A percentile compares a stretch with the other conserved stretches of the same genome.
phyloP scores from a whole-genome alignment of 331 rosid genomes.

The Cydonia oblonga region DNA sequence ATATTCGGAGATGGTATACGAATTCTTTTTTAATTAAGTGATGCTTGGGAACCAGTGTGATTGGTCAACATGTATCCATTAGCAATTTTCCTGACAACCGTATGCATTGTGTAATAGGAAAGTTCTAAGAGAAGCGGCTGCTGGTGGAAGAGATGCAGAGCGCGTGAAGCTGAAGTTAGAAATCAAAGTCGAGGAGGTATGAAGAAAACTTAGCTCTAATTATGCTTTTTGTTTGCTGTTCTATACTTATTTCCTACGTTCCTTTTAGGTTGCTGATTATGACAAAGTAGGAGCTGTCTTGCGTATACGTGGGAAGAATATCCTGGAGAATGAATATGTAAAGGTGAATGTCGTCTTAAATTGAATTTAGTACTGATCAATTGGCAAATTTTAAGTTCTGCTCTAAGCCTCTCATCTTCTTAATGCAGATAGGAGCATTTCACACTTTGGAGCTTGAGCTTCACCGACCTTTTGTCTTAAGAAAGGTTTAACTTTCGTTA shows the following conservation, averaged over 20 bases:
- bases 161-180: slow-evolving; percentile 80
- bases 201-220: not conserved
- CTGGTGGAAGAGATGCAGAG: slow-evolving; percentile 85
- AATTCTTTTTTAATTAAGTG: not conserved
- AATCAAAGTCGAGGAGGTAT: slow-evolving; percentile 78
- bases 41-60: not conserved
- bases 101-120: slow-evolving; percentile 37
- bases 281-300: slow-evolving; percentile 71
- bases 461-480: slow-evolving; percentile 82
- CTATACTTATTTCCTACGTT: not conserved
- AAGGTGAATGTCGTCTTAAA: slow-evolving; percentile 41
- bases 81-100: not conserved
- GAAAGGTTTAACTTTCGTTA: slow-evolving; percentile 40
- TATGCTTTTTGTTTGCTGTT: not conserved
- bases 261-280: slow-evolving; percentile 68
- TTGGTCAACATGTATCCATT: not conserved
- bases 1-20: not conserved
- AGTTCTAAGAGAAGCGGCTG: slow-evolving; percentile 67
- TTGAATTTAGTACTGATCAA: not conserved
- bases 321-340: slow-evolving; percentile 71
- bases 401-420: slow-evolving; percentile 10
- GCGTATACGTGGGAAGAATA: slow-evolving; percentile 83
- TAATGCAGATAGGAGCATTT: slow-evolving; percentile 68
- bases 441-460: slow-evolving; percentile 92
- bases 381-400: not conserved